Base-by-base conservation (phyloP, 805 yeast genomes). In the Wickerhamomyces pijperi region DNA sequence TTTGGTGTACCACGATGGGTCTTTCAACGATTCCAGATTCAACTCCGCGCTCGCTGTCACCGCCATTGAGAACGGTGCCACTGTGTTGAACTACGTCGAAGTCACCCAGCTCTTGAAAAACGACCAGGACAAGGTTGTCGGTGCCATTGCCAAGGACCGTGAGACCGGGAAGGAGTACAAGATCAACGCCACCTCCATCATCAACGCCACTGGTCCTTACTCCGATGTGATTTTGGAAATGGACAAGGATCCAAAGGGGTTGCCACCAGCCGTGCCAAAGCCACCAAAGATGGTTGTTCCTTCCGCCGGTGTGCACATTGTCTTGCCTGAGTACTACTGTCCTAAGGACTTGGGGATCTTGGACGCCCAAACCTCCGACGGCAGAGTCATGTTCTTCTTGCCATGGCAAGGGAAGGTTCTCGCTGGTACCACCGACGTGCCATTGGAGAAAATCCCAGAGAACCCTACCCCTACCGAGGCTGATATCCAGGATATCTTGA, bases 391-490 rank as follows among this genome's bases (percentile, higher is more conserved):
- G 82, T 88, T 88, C 65, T 88, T 90, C 68, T 69, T 88, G 60
- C 97, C 97, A 50, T 88, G 97, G 97, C 96, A 87, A 67, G 95
- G 96, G 5, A 83, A 87, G 60, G 94, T 88, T 28, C 70, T 88
- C 48, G 96, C 95, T 42, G 97, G 97, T 58, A 88, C 97, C 44
- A 88, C 97, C 40, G 97, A 88, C 65, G 81, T 85, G 38, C 94
- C 96, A 34, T 63, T 81, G 64, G 74, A 72, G 46, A 66, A 67
- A 46, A 76, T 81, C 39, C 84, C 85, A 34, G 77, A 69, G 49
- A 76, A 72, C 43, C 97, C 97, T 41, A 72, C 76, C 37, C 95
- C 97, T 21, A 68, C 79, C 34, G 96, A 88, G 61, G 82, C 78
- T 45, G 97, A 88, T 54, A 86, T 88, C 48, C 77, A 79, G 53